Conservation (phyloP, 2,329 filamentous ascomycete genomes). For the Fusarium sp. region DNA sequence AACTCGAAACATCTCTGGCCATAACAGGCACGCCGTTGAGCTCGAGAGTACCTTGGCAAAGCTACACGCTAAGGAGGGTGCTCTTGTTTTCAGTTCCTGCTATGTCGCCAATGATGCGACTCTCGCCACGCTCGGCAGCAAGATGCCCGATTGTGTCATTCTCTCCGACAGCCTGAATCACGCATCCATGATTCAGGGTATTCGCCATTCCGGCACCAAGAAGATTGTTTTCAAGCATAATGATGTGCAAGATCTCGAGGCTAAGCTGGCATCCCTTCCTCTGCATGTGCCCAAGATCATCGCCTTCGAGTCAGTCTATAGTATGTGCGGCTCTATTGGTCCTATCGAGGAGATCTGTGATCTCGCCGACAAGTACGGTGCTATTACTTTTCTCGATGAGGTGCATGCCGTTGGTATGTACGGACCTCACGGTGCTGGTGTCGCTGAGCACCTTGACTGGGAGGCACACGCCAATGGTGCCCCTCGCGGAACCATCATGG, state of each 20-base stretch:
- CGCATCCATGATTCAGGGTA: slow-evolving; percentile 99
- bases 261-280: slow-evolving; percentile 88
- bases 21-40: slow-evolving; percentile 91
- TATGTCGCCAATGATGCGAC: slow-evolving; percentile 99
- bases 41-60: slow-evolving; percentile 85
- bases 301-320: slow-evolving; percentile 98
- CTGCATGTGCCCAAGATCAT: slow-evolving; percentile 93
- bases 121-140: slow-evolving; percentile 93
- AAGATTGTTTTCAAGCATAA: slow-evolving; percentile 99
- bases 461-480: slow-evolving; percentile 81
- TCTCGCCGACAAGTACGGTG: slow-evolving; percentile 95
- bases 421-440: slow-evolving; percentile 91
- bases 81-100: slow-evolving; percentile 95
- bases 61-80: slow-evolving; percentile 89
- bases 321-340: slow-evolving; percentile 97
- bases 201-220: slow-evolving; percentile 94
- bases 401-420: slow-evolving; percentile 99
- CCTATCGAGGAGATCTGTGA: slow-evolving; percentile 97
- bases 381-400: slow-evolving; percentile 97
- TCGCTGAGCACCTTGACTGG: slow-evolving; percentile 96
- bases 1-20: slow-evolving; percentile 96
- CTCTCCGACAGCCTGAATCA: slow-evolving; percentile 98
- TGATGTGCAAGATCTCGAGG: slow-evolving; percentile 89
- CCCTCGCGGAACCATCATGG: slow-evolving; percentile 86
- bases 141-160: slow-evolving; percentile 95